These are phyloP conservation scores for Anaeromyces robustus DNA, from an alignment of 192 early-diverging fungal species.

Conservation along the genomic window DNA sequence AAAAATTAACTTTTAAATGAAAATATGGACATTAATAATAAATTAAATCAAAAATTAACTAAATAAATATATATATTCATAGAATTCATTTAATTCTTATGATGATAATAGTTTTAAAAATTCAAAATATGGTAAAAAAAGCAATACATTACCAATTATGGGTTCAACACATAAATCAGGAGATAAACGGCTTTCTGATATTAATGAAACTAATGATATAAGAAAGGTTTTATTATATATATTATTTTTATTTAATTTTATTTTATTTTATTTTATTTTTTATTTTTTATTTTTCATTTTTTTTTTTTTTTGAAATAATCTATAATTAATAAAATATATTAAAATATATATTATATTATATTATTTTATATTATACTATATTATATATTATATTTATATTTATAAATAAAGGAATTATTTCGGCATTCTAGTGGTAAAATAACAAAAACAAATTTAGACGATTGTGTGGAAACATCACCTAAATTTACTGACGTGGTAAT, in stretches of 20 bases:
- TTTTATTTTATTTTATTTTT: too few relatives aligned
- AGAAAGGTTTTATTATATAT: neutral
- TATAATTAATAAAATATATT: too few relatives aligned
- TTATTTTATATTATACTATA: neutral
- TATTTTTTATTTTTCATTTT: too few relatives aligned
- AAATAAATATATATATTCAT: too few relatives aligned
- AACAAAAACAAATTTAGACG: neutral
- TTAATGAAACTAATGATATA: neutral
- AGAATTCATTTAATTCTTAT: too few relatives aligned
- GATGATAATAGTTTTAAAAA: too few relatives aligned
- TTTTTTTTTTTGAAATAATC: too few relatives aligned
- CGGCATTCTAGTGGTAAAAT: neutral
- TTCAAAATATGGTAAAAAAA: neutral
- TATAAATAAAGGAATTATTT: neutral
- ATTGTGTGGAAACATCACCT: neutral
- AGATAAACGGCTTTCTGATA: neutral
- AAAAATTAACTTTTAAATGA: too few relatives aligned
- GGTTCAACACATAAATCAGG: neutral
- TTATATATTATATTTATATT: neutral
- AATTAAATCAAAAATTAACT: too few relatives aligned
- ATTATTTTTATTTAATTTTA: too few relatives aligned
- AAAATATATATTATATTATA: too few relatives aligned
- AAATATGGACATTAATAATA: too few relatives aligned
- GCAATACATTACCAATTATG: neutral
- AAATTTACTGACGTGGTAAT: neutral